These are phyloP conservation scores for Scleroderma citrinum DNA, from an alignment of 768 basidiomycete genomes.

Conservation along the genomic window DNA sequence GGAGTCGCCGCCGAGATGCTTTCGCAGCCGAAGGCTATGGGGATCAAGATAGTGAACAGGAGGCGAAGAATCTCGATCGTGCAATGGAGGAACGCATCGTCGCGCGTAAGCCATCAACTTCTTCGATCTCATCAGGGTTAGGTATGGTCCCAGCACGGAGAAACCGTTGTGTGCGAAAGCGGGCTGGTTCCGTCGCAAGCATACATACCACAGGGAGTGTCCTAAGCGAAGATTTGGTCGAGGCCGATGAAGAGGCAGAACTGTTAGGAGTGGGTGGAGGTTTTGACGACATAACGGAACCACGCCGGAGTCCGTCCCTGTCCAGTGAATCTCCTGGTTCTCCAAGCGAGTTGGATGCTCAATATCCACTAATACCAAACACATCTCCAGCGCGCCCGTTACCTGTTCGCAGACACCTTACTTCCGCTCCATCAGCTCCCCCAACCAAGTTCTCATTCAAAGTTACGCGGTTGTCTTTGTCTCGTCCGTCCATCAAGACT, in stretches of 20 bases:
- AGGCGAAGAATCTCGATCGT: slow-evolving; percentile 78
- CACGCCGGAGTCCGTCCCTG: slow-evolving; percentile 29
- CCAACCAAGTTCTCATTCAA: slow-evolving; percentile 55
- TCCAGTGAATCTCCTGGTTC: slow-evolving; percentile 31
- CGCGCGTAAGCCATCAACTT: slow-evolving; percentile 65
- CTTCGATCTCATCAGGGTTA: slow-evolving; percentile 58
- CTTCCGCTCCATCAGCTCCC: slow-evolving; percentile 47
- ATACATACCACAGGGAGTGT: slow-evolving; percentile 60
- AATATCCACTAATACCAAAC: slow-evolving; percentile 19
- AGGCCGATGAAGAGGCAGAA: slow-evolving; percentile 75
- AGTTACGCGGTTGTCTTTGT: slow-evolving; percentile 33
- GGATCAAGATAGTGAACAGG: slow-evolving; percentile 56
- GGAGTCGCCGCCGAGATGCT: slow-evolving; percentile 61
- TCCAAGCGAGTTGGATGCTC: slow-evolving; percentile 26
- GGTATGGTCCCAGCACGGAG: slow-evolving; percentile 66
- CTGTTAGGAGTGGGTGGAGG: slow-evolving; percentile 64
- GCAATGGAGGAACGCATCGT: slow-evolving; percentile 83
- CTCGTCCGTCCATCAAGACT: slow-evolving; percentile 46
- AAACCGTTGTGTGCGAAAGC: slow-evolving; percentile 62
- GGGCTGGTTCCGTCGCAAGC: slow-evolving; percentile 72
- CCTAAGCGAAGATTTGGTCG: slow-evolving; percentile 74
- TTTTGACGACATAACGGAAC: slow-evolving; percentile 40
- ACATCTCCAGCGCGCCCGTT: slow-evolving; percentile 7
- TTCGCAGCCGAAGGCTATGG: slow-evolving; percentile 39
- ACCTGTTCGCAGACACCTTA: slow-evolving; percentile 3